Evolutionary conservation across 345 rosid genomes (phyloP), one percentile per base, ranked within the genome.

Genomic region (Eucalyptus sp.): DNA sequence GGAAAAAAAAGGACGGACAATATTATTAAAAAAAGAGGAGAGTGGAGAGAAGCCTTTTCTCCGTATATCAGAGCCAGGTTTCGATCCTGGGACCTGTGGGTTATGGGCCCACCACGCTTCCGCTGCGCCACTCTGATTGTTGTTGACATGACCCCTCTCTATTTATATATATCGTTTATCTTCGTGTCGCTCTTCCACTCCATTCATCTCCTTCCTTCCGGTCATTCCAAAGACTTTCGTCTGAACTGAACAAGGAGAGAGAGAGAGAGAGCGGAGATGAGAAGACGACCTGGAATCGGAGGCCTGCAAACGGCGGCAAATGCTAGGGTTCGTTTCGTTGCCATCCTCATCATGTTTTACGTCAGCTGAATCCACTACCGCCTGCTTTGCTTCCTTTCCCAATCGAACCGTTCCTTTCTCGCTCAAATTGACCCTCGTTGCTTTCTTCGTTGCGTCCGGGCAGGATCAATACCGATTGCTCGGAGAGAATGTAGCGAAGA

Each of bases 401-500:
- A 62, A 12, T 76, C 15, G 84, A 76, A 11, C 84, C 29, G 84
- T 33, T 71, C 87, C 56, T 76, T 88, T 50, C 89, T 66, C n/a
- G 60, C 8, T 50, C 50, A 6, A 43, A 14, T 79, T 60, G 46
- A 31, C 60, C 58, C 9, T 43, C 71, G 22, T 37, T 4, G 37
- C n/a, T 50, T 37, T 43, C 41, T 33, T 49, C 46, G 24, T 43
- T 27, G n/a, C 31, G 62, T 16, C 84, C 66, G 60, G 85, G 86
- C 87, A 96, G 98, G 97, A 96, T 93, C 98, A 95, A 86, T 97
- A 96, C 91, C 94, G 99, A 64, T 87, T 94, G 86, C 91, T 95
- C 31, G 98, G 99, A 89, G 99, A 96, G 92, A 96, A 96, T 96
- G 99, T 96, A 62, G 99, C 97, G 50, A 96, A 94, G 94, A 88